Base-by-base conservation (phyloP, 2,329 filamentous ascomycete genomes). In the Talaromyces sp. region DNA sequence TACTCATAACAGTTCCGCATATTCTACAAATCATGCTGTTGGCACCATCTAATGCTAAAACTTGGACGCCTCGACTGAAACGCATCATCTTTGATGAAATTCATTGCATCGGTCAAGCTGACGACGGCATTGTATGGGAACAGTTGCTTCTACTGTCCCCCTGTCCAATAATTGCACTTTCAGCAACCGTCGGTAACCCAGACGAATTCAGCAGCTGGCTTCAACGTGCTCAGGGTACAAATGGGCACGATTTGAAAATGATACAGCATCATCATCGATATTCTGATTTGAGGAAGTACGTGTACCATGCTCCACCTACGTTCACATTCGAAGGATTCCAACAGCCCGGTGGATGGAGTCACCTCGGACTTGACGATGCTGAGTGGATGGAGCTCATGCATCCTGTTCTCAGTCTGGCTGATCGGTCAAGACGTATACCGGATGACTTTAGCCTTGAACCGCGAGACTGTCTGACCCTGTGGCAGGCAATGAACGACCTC, bases 11-110 rank as follows among this genome's bases (percentile, higher is more conserved):
- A 0, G 90, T 93, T 0, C 90, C 90, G 0, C 87, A 92, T 71
- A 88, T 94, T 45, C 79, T 94, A 2, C 90, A 93, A 70, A 92
- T 91, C 62, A 91, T 94, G 88, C 80, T 93, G 1, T 78, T 90
- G 59, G 82, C 85, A 0, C 87, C 89, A 0, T 79, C 81, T 0
- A 90, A 92, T 69, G 88, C 89, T 3, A 84, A 83, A 9, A 78
- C 80, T 1, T 94, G 90, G 90, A 84, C 89, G 0, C 82, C 82
- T 3, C 81, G 88, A 61, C 83, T 93, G 14, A 90, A 87, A 70
- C 84, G 89, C 58, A 92, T 93, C 72, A 92, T 93, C 60, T 93
- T 93, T 65, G 90, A 94, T 71, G 90, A 94, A 77, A 87, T 93
- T 1, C 90, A 94, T 73, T 92, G 86, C 39, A 93, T 94, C 66